Conservation (phyloP, 306 rosid genomes). For the Rosa multiflora region DNA sequence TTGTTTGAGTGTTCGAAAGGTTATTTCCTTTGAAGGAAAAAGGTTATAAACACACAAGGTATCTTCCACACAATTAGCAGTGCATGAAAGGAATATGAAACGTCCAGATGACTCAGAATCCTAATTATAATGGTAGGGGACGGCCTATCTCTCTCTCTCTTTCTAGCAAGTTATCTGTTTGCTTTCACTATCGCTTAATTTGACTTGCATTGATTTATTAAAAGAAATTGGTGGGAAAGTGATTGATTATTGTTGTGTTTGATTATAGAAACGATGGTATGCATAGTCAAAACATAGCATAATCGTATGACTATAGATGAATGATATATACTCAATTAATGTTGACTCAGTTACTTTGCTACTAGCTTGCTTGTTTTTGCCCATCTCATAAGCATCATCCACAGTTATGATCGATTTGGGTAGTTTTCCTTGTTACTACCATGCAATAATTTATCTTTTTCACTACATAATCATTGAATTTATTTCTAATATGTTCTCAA, state of each 20-base stretch:
- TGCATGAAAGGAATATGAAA: constrained; percentile 41
- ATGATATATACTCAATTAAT: not conserved
- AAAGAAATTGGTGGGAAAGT: constrained; percentile 14
- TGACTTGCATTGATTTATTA: constrained; percentile 30
- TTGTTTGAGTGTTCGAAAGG: constrained; percentile 31
- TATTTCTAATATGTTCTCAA: too few species aligned
- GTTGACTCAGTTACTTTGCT: constrained; percentile 1
- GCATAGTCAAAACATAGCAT: not conserved
- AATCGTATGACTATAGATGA: not conserved
- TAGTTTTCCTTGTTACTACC: not conserved
- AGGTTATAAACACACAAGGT: constrained; percentile 22
- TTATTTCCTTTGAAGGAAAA: constrained; percentile 31
- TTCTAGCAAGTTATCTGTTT: constrained; percentile 29
- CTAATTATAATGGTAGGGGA: constrained; percentile 19
- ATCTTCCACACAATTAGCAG: constrained; percentile 25
- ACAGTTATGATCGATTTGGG: not conserved
- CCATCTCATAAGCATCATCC: not conserved
- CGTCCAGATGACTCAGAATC: constrained; percentile 36
- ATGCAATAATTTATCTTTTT: not conserved
- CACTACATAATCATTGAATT: too few species aligned
- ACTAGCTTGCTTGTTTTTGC: not conserved
- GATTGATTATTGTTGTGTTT: constrained; percentile 16
- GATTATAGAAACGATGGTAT: not conserved
- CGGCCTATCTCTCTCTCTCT: constrained; percentile 26
- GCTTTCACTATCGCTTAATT: constrained; percentile 52